Evolutionary conservation across 305 asterid species (phyloP).

Genomic region (Stenogyne calaminthoides): DNA sequence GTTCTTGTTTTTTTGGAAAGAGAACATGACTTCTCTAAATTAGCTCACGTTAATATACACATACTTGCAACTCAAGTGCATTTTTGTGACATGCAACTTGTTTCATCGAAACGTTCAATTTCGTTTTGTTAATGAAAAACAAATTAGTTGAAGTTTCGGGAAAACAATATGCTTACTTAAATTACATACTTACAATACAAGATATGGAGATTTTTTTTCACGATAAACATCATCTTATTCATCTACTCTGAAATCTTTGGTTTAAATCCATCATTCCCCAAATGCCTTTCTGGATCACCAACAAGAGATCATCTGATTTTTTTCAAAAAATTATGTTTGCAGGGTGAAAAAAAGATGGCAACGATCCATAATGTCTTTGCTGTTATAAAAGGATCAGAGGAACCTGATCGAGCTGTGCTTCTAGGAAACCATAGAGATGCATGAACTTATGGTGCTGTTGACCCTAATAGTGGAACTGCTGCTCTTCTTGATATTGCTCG

Average conservation of each 20-base stretch:
- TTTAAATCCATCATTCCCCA: neutral
- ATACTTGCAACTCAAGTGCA: no score
- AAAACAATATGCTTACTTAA: no score
- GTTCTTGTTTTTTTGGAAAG: slow-evolving; percentile 1
- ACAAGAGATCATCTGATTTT: neutral
- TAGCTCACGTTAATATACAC: neutral
- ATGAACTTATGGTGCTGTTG: slow-evolving; percentile 98
- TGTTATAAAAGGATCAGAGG: slow-evolving; percentile 71
- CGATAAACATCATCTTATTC: no score
- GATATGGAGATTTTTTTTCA: no score
- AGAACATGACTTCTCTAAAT: neutral
- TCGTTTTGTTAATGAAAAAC: no score
- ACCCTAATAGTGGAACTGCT: slow-evolving; percentile 96
- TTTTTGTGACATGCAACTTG: no score
- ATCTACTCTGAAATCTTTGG: neutral
- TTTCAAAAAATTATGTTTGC: slow-evolving; percentile 24
- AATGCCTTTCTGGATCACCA: neutral
- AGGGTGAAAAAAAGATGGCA: slow-evolving; percentile 76
- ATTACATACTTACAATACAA: no score
- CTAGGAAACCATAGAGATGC: slow-evolving; percentile 99
- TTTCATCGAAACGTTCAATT: no score
- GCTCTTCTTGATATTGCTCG: slow-evolving; percentile 88
- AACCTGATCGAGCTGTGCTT: slow-evolving; percentile 75
- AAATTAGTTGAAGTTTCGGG: no score
- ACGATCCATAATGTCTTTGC: slow-evolving; percentile 77